Conservation (phyloP, 768 basidiomycete genomes). For the Tephrocybe sp. region DNA sequence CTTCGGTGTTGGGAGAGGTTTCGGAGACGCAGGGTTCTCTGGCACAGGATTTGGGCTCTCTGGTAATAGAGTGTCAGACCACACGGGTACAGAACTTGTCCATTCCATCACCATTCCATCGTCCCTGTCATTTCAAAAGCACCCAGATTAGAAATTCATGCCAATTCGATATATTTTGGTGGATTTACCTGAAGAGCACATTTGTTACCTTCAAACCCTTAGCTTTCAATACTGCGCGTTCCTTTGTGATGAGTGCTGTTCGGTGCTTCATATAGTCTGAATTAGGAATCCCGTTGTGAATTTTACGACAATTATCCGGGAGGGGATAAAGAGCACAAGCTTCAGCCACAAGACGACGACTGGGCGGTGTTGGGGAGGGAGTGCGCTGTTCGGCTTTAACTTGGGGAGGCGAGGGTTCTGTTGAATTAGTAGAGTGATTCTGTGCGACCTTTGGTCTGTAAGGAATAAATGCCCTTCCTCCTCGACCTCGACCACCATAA, state of each 20-base stretch:
- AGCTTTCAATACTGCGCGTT: conserved; percentile 17
- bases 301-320: conserved; percentile 24
- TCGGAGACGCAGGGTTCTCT: background rate
- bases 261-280: conserved; percentile 19
- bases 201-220: conserved; percentile 24
- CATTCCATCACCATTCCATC: conserved; percentile 37
- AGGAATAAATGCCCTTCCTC: too few relatives aligned
- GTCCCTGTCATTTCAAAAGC: conserved; percentile 19
- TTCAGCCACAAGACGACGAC: conserved; percentile 24
- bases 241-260: conserved; percentile 18
- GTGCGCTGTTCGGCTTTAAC: conserved; percentile 1
- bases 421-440: too few relatives aligned
- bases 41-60: conserved; percentile 6
- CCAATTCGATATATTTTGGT: too few relatives aligned
- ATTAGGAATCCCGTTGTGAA: conserved; percentile 9
- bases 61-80: conserved; percentile 27
- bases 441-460: too few relatives aligned
- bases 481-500: background rate
- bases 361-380: conserved; percentile 7
- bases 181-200: conserved; percentile 19
- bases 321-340: conserved; percentile 26
- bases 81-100: conserved; percentile 29
- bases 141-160: too few relatives aligned
- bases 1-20: background rate
- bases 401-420: background rate